These are phyloP conservation scores for Apophysomyces variabilis DNA, from an alignment of 371 early-diverging fungal genomes.

Conservation along the genomic window DNA sequence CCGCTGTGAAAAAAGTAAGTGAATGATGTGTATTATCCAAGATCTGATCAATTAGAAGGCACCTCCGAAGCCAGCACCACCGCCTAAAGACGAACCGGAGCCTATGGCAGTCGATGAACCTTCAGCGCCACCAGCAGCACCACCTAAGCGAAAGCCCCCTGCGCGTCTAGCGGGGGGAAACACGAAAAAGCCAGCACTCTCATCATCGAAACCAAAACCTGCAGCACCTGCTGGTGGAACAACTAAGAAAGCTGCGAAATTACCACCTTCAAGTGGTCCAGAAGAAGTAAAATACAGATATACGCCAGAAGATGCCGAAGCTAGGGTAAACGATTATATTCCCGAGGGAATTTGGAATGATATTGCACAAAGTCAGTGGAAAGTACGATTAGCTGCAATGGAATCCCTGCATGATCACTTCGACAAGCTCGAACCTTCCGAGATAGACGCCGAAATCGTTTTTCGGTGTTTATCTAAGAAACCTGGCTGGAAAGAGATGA, in stretches of 20 bases:
- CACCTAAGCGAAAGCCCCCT: slow-evolving; percentile 71
- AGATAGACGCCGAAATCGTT: slow-evolving; percentile 84
- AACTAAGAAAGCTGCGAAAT: slow-evolving; percentile 56
- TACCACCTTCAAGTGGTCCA: slow-evolving; percentile 52
- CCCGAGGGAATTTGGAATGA: slow-evolving; percentile 63
- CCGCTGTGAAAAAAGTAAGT: slow-evolving; percentile 25
- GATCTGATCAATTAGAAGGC: slow-evolving; percentile 7
- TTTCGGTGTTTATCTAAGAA: slow-evolving; percentile 78
- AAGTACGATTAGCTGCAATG: slow-evolving; percentile 85
- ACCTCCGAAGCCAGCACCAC: slow-evolving; percentile 20
- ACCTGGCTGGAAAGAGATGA: slow-evolving; percentile 95
- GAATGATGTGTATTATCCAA: neutral
- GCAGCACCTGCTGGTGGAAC: slow-evolving; percentile 46
- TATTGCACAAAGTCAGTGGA: slow-evolving; percentile 83
- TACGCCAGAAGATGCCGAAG: slow-evolving; percentile 70
- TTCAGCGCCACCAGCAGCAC: slow-evolving; percentile 42
- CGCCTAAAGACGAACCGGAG: slow-evolving; percentile 31
- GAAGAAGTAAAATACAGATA: slow-evolving; percentile 73
- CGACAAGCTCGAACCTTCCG: slow-evolving; percentile 35
- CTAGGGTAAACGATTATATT: slow-evolving; percentile 64
- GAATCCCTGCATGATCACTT: slow-evolving; percentile 72
- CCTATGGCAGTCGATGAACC: slow-evolving; percentile 34
- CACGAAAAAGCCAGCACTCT: slow-evolving; percentile 56
- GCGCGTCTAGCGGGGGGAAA: slow-evolving; percentile 45
- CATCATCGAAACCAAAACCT: slow-evolving; percentile 46